Evolutionary conservation across 2,329 filamentous ascomycete genomes (phyloP), one percentile per base, ranked within the genome.

Genomic region (Herpotrichia juniperi): DNA sequence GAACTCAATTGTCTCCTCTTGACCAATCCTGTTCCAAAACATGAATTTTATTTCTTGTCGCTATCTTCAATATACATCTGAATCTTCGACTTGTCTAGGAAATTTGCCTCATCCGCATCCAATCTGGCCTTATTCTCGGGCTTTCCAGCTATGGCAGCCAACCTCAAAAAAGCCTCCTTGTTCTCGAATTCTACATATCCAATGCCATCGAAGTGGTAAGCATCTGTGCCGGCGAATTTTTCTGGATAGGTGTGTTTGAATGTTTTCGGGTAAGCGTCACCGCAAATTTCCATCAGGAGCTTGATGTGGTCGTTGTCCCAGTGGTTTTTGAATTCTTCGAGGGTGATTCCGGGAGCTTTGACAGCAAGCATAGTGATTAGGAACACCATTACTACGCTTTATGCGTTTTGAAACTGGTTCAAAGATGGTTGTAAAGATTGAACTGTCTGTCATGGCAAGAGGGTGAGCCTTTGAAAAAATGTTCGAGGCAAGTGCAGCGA

Each of bases 311-410:
- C 3, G 25, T 28, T 42, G 45, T 48, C 45, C 45, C 45, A 48
- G 19, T 48, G 45, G n/a, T 39, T n/a, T 25, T 48, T 48, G 32
- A 48, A 48, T 28, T 48, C 45, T 12, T 48, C 45, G 32, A 48
- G 45, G 30, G 45, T 26, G 45, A 48, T 48, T 16, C 22, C 21
- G 12, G 45, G 32, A 7, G 45, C 45, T 16, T 48, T 48, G 35
- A 48, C 45, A n/a, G 45, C 45, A 14, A 48, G 45, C 35, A 48
- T 26, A 22, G 39, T 40, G 22, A 48, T 34, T 4, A 32, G 19
- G 32, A 40, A 48, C 6, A 48, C 45, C 45, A 48, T 48, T 7
- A 31, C 26, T 30, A n/a, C n/a, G n/a, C n/a, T n/a, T n/a, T n/a
- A n/a, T n/a, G n/a, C n/a, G n/a, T n/a, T n/a, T n/a, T n/a, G n/a